Evolutionary conservation across 2,329 filamentous ascomycete species (phyloP), one percentile per base, ranked within the genome.

Genomic region (Albifimbria verrucaria): DNA sequence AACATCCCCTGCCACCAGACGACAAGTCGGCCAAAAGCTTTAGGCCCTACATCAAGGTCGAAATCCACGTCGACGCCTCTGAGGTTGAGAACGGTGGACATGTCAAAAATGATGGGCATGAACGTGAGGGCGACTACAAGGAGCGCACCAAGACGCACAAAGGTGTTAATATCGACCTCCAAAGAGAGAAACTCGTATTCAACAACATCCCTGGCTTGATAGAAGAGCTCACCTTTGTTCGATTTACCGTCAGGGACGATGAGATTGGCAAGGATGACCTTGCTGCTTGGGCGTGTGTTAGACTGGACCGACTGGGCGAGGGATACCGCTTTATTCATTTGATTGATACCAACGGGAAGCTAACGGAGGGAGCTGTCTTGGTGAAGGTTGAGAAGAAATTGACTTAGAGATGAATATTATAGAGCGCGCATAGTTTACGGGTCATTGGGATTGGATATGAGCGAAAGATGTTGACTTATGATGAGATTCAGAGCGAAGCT

Each of bases 181-280:
- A 68, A 39, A 76, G 75, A 2, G 80, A 88, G 65, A 72, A 70
- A 50, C 68, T 90, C 15, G 70, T 75, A 26, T 90, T 91, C 59
- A 71, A 76, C 20, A 69, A 68, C 0, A 72, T 84, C 25, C 68
- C 72, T 1, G 78, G 82, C 9, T 76, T 90, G 1, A 78, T 89
- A 9, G 83, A 88, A 50, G 82, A 88, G 63, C 74, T 92, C 56
- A 83, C 85, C 25, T 92, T 92, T 73, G 77, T 91, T 51, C 79
- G 88, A 63, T 90, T 97, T 76, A 91, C 95, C 62, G 79, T 97
- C 59, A 88, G 92, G 69, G 90, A 97, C 67, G 88, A 96, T 60
- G 88, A 93, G 69, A 82, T 92, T 59, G 85, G 87, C 4, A 80
- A 81, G 57, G 92, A 97, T 64, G 82, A 88, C 54, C 71, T 96